A percentile compares a stretch with the other conserved stretches of the same genome.
Conservation (phyloP, 805 yeast genomes). For the Ogataea nitratoaversa region DNA sequence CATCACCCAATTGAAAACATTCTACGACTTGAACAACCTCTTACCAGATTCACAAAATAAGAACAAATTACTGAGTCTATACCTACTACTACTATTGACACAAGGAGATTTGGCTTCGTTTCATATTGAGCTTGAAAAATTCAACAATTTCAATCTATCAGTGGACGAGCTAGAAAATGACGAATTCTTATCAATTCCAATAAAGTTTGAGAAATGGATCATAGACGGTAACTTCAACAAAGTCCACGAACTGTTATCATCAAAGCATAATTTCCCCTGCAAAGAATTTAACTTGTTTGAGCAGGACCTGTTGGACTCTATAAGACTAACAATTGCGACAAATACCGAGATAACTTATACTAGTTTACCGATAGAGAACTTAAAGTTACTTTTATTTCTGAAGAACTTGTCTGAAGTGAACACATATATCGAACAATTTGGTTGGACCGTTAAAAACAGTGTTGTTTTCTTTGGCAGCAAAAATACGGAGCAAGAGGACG, state of each 20-base stretch:
- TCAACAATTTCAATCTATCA: slow-evolving; percentile 44
- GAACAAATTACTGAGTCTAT: slow-evolving; percentile 70
- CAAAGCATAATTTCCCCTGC: slow-evolving; percentile 57
- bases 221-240: slow-evolving; percentile 96
- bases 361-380: slow-evolving; percentile 73
- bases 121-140: slow-evolving; percentile 81
- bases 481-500: slow-evolving; percentile 25
- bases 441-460: slow-evolving; percentile 57
- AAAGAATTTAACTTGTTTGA: slow-evolving; percentile 79
- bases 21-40: slow-evolving; percentile 45
- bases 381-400: slow-evolving; percentile 75
- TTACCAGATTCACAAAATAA: slow-evolving; percentile 49
- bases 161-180: slow-evolving; percentile 58
- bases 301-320: slow-evolving; percentile 68
- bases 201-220: slow-evolving; percentile 84
- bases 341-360: slow-evolving; percentile 78
- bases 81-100: slow-evolving; percentile 70
- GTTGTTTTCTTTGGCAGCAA: slow-evolving; percentile 41
- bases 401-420: slow-evolving; percentile 47
- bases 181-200: slow-evolving; percentile 73
- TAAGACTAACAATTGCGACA: slow-evolving; percentile 80
- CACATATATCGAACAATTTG: slow-evolving; percentile 47
- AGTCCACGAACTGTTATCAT: slow-evolving; percentile 62
- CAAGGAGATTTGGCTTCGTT: slow-evolving; percentile 83
- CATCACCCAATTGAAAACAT: slow-evolving; percentile 71